Evolutionary conservation across 2,329 filamentous ascomycete species (phyloP).

Genomic region (Aspergillus quadrilineatus): DNA sequence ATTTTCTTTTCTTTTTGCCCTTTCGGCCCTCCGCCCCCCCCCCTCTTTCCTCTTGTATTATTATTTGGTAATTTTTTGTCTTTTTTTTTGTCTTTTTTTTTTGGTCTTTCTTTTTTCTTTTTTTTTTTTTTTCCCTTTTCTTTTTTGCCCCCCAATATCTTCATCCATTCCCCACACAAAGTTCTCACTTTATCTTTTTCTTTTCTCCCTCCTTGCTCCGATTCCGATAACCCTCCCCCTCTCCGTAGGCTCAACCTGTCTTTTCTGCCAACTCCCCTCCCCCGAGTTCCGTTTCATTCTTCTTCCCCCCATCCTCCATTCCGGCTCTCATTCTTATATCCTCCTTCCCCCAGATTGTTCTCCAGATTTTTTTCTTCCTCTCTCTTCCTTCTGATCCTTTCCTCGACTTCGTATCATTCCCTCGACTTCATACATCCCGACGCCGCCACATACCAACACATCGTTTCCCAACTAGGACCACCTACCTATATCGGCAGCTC

Average conservation of each 20-base stretch:
- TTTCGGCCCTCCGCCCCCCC: slow-evolving; percentile 13
- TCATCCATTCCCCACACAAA: slow-evolving; percentile 28
- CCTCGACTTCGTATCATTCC: slow-evolving; percentile 15
- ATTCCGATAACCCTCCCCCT: slow-evolving; percentile 25
- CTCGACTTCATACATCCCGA: slow-evolving; percentile 8
- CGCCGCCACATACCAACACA: background rate
- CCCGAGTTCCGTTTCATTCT: slow-evolving; percentile 28
- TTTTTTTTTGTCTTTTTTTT: slow-evolving; percentile 16
- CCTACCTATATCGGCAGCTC: slow-evolving; percentile 3
- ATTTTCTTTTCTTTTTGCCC: slow-evolving; percentile 13
- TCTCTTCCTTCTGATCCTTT: slow-evolving; percentile 20
- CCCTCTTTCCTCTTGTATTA: slow-evolving; percentile 13
- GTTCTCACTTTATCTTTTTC: slow-evolving; percentile 19
- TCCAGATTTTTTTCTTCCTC: slow-evolving; percentile 28
- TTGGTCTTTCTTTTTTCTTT: slow-evolving; percentile 15
- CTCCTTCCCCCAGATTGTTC: slow-evolving; percentile 28
- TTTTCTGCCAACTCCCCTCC: slow-evolving; percentile 24
- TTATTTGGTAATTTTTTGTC: slow-evolving; percentile 17
- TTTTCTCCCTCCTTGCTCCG: slow-evolving; percentile 21
- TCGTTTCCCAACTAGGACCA: slow-evolving; percentile 8
- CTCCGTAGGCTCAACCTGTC: too few species aligned
- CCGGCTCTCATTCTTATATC: slow-evolving; percentile 30
- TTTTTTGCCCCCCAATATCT: slow-evolving; percentile 31
- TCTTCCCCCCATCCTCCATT: slow-evolving; percentile 22
- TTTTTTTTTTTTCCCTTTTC: slow-evolving; percentile 25